Evolutionary conservation across 805 yeast genomes (phyloP), one percentile per base, ranked within the genome.

Genomic region (Zygosaccharomyces bisporus): DNA sequence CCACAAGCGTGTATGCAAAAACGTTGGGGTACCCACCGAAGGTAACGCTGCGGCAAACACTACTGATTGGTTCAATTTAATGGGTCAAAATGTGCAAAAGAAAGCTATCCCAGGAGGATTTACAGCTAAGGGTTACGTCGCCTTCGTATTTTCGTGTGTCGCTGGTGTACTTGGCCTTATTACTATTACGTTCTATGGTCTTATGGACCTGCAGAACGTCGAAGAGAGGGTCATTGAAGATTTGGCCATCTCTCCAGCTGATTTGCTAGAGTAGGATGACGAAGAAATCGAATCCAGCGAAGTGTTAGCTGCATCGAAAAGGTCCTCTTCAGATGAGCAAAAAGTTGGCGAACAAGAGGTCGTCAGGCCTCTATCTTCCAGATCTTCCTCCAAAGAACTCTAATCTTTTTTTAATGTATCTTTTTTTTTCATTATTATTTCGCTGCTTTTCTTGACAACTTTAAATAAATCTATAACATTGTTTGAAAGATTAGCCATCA

Each of bases 101-200:
- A 70, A 72, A 52, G 55, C 68, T 33, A 76, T 93, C 58, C 98
- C 98, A 36, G 62, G 74, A 35, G 97, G 97, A 14, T 93, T 93
- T 78, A 91, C 98, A 40, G 86, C 95, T 46, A 81, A 84, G 63
- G 99, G 99, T 73, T 82, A 84, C 63, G 95, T 91, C 43, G 98
- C 98, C 9, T 71, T 93, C 66, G 91, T 84, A 14, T 91, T 93
- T 75, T 87, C 96, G 5, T 79, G 86, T 73, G 59, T 91, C 55
- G 78, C 95, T 39, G 99, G 93, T 60, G 62, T 87, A 51, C 67
- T 87, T 14, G 99, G 99, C 67, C 70, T 90, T 68, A 72, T 70
- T 45, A 75, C 83, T 54, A 86, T 93, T 60, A 76, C 84, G 39
- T 58, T 81, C 65, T 93, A 91, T 68, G 99, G 99, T 70, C 67